A percentile compares a stretch with the other conserved stretches of the same genome.
These are phyloP conservation scores for Coemansia biformis DNA, from an alignment of 192 early-diverging fungal genomes.

Conservation along the genomic window DNA sequence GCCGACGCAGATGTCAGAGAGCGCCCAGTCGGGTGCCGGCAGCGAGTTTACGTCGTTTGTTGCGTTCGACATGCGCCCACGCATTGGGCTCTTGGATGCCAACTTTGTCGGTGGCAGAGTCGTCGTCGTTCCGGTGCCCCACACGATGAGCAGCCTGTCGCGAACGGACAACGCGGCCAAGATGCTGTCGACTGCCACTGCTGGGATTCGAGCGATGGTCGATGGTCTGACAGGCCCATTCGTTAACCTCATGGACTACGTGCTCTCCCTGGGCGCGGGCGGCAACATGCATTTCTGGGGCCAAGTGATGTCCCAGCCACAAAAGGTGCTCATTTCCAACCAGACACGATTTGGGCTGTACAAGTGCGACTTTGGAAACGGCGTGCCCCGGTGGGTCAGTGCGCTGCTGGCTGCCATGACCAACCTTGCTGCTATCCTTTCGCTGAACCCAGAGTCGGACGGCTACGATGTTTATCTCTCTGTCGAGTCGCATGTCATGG, in stretches of 20 bases:
- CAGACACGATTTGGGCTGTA: slow-evolving; percentile 16
- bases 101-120: slow-evolving; percentile 10
- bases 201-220: slow-evolving; percentile 2
- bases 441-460: neutral
- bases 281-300: slow-evolving; percentile 5
- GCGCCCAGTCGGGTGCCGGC: neutral
- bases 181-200: neutral
- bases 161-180: neutral
- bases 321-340: slow-evolving; percentile 9
- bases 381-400: slow-evolving; percentile 13
- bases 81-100: neutral
- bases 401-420: slow-evolving; percentile 2
- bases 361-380: slow-evolving; percentile 19
- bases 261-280: neutral
- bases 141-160: neutral
- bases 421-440: slow-evolving; percentile 8
- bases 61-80: slow-evolving; percentile 9
- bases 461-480: slow-evolving; percentile 15
- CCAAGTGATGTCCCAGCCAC: neutral
- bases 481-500: slow-evolving; percentile 4
- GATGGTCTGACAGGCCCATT: neutral
- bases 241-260: slow-evolving; percentile 2
- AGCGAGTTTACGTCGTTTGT: slow-evolving; percentile 3
- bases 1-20: neutral
- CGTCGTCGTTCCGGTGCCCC: slow-evolving; percentile 1